Conservation (phyloP, 192 early-diverging fungal genomes). For the Obelidium mucronatum region DNA sequence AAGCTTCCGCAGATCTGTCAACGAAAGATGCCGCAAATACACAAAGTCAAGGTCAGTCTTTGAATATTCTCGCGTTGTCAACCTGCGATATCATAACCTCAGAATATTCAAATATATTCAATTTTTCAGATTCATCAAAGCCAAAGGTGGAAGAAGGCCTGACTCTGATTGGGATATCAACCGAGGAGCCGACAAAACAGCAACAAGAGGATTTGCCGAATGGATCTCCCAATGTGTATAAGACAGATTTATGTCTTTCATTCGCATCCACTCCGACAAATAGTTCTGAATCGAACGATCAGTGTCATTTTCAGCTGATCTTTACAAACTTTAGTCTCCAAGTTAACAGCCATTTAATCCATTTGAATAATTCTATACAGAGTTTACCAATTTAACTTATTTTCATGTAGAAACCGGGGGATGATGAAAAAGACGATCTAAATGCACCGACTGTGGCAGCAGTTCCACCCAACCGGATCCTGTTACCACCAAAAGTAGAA, state of each 20-base stretch:
- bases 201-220: background rate
- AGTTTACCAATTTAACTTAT: too few species aligned
- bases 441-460: background rate
- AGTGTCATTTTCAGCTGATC: background rate
- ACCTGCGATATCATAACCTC: too few species aligned
- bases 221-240: background rate
- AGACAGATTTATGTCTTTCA: conserved; percentile 9
- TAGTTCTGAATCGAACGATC: background rate
- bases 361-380: too few species aligned
- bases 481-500: too few species aligned
- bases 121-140: too few species aligned
- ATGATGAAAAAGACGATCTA: background rate
- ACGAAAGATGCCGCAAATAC: background rate
- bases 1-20: too few species aligned
- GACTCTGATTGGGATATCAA: too few species aligned
- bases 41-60: too few species aligned
- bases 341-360: too few species aligned
- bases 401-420: background rate
- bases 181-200: background rate
- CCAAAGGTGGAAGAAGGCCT: too few species aligned
- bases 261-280: background rate
- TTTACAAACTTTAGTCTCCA: background rate
- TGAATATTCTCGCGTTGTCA: too few species aligned
- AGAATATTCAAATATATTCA: too few species aligned
- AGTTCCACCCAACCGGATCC: background rate